Evolutionary conservation across 139 green algal genomes (phyloP), one percentile per base, ranked within the genome.

Genomic region (Tetraselmis striata): DNA sequence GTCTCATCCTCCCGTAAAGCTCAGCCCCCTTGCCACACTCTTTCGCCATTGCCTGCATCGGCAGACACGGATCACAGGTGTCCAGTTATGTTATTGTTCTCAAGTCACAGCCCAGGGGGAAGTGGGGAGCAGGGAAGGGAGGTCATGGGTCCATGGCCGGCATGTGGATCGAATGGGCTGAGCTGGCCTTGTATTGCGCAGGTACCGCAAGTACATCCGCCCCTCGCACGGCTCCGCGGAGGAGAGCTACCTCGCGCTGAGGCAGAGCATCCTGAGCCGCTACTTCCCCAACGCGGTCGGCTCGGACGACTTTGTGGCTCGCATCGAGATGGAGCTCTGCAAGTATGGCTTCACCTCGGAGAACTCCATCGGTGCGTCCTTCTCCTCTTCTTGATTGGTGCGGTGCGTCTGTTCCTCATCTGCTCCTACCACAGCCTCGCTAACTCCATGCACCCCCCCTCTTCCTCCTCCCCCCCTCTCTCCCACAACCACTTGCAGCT

Each of bases 221-320:
- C 45, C 45, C 45, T 67, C 45, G 18, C 45, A 67, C 45, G 45
- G 45, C 5, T 67, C 45, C 11, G 45, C 76, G 75, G 82, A 89
- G 79, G 77, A 82, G 18, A 58, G 32, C n/a, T 83, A 84, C 79
- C 32, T 82, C 23, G 81, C 82, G 28, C 78, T 31, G 0, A 80
- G 85, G n/a, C 59, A 83, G 28, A 77, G 29, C 26, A 31, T 59
- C 32, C 74, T 91, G 26, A 28, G 77, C 58, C 45, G 45, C 45
- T 67, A 59, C 76, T 79, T 79, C 29, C 76, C 76, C 2, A n/a
- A 29, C 76, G 27, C 76, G 2, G 18, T 79, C 28, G 76, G 76
- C 2, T 2, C 29, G n/a, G 76, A 79, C 28, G 76, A 79, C 28
- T 79, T 79, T 29, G 28, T 79, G 28, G 76, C 76, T 77, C 74